Conservation (phyloP, 768 basidiomycete genomes). For the Lentinus tigrinus region DNA sequence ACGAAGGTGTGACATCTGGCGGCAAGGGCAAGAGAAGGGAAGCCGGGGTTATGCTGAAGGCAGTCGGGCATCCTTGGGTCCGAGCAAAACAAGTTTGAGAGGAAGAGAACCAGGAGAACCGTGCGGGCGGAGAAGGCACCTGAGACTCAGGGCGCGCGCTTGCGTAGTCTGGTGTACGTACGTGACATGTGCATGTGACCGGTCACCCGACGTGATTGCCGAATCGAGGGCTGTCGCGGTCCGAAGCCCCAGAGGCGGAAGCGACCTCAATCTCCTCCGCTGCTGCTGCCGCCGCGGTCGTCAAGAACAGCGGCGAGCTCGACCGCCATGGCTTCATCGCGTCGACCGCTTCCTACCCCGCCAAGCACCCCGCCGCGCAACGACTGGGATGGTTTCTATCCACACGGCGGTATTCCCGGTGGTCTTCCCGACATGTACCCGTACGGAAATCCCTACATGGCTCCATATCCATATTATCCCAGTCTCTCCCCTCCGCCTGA, state of each 20-base stretch:
- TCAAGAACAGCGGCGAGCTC: conserved; percentile 10
- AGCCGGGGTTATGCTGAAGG: background rate
- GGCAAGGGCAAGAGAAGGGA: background rate
- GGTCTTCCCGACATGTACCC: conserved; percentile 21
- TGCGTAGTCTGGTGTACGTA: background rate
- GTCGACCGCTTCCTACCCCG: conserved; percentile 34
- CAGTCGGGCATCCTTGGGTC: background rate
- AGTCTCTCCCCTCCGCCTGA: conserved; percentile 10
- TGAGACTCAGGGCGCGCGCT: background rate
- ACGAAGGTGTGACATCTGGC: background rate
- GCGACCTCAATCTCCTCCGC: conserved; percentile 4
- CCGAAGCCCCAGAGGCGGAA: conserved; percentile 8
- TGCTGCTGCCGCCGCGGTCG: conserved; percentile 3
- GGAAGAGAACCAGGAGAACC: background rate
- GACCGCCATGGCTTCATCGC: conserved; percentile 23
- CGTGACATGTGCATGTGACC: conserved; percentile 5
- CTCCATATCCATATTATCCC: conserved; percentile 38
- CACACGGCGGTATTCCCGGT: conserved; percentile 9
- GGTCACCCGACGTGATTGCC: conserved; percentile 14
- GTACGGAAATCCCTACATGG: conserved; percentile 23
- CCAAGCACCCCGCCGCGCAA: conserved; percentile 13
- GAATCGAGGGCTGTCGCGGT: conserved; percentile 15
- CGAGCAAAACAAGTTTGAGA: background rate
- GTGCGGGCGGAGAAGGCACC: background rate
- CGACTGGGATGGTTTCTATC: conserved; percentile 9